Base-by-base conservation (phyloP, 2,329 filamentous ascomycete genomes). In the Phaeosphaeriaceae sp. region DNA sequence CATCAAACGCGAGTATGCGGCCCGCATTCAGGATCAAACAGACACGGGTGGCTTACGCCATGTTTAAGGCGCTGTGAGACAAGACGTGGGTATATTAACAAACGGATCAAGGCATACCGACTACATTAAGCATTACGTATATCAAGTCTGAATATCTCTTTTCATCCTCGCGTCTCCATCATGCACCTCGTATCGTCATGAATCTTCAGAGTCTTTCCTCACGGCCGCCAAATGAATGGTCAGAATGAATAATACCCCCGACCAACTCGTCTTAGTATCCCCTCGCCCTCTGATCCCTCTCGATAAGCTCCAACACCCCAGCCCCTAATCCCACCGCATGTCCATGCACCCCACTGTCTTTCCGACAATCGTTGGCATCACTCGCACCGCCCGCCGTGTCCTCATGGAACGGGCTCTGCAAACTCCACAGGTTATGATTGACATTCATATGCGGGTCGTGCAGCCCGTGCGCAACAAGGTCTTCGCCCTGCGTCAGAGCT, bases 351-450 rank as follows among this genome's bases (percentile, higher is more conserved):
- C 52, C 40, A 45, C 49, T 53, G 19, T 57, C 54, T 27, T 48
- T 56, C 19, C 56, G 54, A 36, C 53, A 49, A 21, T 42, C 53
- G 19, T 41, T 51, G n/a, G 17, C 24, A 40, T 53, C 54, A 27
- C 45, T 56, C 11, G 60, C 65, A 4, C 63, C 66, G 48, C 63
- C 63, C 7, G 58, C 59, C 31, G 66, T 68, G 42, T 68, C 67
- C n/a, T 73, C 70, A n/a, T 61, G 58, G 40, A 72, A 75, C 1
- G 63, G 64, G 48, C 57, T 65, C 40, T 68, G 66, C 40, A 74
- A 50, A 50, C 66, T 73, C 72, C 72, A 75, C 3, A 74, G 41
- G 5, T 58, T 60, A 13, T 60, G 33, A 7, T 61, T 54, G 17
- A 62, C 22, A 13, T 61, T 55, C 9, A 61, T 42, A 25, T 62